Evolutionary conservation across 306 rosid genomes (phyloP).

Genomic region (Glycine tomentella): DNA sequence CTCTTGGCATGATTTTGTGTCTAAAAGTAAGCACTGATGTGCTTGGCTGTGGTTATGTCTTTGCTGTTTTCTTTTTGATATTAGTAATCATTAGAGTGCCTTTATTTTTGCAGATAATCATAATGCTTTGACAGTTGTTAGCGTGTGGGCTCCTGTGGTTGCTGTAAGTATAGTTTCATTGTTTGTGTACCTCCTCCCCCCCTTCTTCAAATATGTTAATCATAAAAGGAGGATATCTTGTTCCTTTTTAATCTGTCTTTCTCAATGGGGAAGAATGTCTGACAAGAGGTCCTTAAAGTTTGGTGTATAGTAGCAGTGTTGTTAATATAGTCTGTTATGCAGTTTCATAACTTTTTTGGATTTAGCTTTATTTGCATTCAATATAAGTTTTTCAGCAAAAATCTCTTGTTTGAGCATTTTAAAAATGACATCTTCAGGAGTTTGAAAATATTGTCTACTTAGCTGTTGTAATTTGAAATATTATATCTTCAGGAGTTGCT

Average conservation of each 20-base stretch:
- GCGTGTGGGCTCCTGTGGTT: slow-evolving; percentile 89
- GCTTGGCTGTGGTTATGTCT: neutral
- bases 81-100: slow-evolving; percentile 27
- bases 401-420: neutral
- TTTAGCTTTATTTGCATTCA: no score
- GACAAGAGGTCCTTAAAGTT: slow-evolving; percentile 32
- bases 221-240: neutral
- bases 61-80: slow-evolving; percentile 33
- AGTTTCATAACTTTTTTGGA: neutral
- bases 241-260: neutral
- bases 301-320: neutral
- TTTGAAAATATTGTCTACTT: no score
- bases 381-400: slow-evolving; percentile 5
- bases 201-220: neutral
- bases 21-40: slow-evolving; percentile 65
- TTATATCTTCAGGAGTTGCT: neutral
- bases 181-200: neutral
- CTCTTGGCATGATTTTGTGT: slow-evolving; percentile 91
- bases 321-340: neutral
- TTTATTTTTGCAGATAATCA: slow-evolving; percentile 73
- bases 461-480: no score
- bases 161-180: slow-evolving; percentile 61
- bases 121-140: slow-evolving; percentile 72
- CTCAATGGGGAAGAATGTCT: neutral
- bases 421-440: neutral